phyloP scores from a whole-genome alignment of 495 filamentous ascomycete species.

The Penicillium robsamsonii region DNA sequence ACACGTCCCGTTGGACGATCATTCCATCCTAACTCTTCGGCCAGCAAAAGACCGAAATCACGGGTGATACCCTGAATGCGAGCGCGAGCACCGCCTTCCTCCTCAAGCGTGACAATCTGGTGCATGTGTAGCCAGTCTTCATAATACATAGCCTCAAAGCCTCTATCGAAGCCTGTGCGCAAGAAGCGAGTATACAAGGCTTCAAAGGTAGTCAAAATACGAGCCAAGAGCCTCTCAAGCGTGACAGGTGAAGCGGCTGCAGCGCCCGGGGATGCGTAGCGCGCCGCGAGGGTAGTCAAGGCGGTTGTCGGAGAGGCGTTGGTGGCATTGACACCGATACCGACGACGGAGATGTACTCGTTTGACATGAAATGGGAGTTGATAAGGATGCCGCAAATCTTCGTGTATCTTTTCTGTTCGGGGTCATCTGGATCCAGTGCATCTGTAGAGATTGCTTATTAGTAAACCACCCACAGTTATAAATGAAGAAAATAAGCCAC shows the following conservation, averaged over 20 bases:
- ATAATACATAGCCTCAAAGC: conserved; percentile 79
- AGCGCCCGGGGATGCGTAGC: conserved; percentile 27
- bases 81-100: conserved; percentile 72
- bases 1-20: conserved; percentile 72
- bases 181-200: conserved; percentile 72
- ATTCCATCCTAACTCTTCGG: conserved; percentile 73
- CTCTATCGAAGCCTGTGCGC: conserved; percentile 64
- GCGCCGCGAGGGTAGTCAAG: conserved; percentile 64
- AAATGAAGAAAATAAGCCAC: background rate
- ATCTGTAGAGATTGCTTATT: conserved; percentile 42
- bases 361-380: conserved; percentile 78
- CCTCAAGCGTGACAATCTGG: conserved; percentile 86
- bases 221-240: conserved; percentile 79
- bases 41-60: conserved; percentile 82
- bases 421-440: conserved; percentile 68
- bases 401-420: conserved; percentile 65
- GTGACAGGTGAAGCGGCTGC: conserved; percentile 52
- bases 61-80: conserved; percentile 85
- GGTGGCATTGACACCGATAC: conserved; percentile 84
- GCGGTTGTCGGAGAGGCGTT: conserved; percentile 87
- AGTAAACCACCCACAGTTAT: background rate
- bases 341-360: conserved; percentile 83
- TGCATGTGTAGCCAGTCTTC: conserved; percentile 83
- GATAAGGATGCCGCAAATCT: conserved; percentile 91
- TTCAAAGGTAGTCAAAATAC: conserved; percentile 78